These are phyloP conservation scores for Mucor indicus DNA, from an alignment of 371 early-diverging fungal species.

Conservation along the genomic window DNA sequence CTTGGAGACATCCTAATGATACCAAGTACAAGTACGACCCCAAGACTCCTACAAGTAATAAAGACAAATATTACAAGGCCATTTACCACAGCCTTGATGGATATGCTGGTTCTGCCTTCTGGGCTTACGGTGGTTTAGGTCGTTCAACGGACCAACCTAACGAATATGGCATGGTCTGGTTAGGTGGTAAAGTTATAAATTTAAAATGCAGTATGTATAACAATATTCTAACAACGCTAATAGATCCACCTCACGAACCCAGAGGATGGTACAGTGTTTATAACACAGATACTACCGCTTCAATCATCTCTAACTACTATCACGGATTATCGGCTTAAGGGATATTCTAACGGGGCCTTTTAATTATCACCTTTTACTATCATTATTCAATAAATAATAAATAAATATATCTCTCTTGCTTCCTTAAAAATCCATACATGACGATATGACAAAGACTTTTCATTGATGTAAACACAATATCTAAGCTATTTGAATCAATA, in stretches of 20 bases:
- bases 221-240: neutral
- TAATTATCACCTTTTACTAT: too few species aligned
- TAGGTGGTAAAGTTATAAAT: conserved; percentile 31
- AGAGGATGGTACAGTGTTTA: conserved; percentile 50
- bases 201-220: conserved; percentile 17
- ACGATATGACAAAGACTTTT: too few species aligned
- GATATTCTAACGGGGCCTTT: too few species aligned
- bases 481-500: too few species aligned
- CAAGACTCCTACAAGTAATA: conserved; percentile 41
- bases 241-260: conserved; percentile 47
- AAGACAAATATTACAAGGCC: conserved; percentile 42
- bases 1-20: conserved; percentile 29
- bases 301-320: too few species aligned
- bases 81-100: conserved; percentile 33
- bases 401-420: too few species aligned
- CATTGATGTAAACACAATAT: too few species aligned
- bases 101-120: conserved; percentile 34
- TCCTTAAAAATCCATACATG: too few species aligned
- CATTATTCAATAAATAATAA: too few species aligned
- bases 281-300: conserved; percentile 25
- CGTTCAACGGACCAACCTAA: conserved; percentile 34
- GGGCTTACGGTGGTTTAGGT: conserved; percentile 47
- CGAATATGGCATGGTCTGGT: conserved; percentile 33
- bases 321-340: too few species aligned
- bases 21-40: conserved; percentile 37